These are phyloP conservation scores for Candida tropicalis DNA, from an alignment of 1,139 yeast genomes.

Conservation along the genomic window DNA sequence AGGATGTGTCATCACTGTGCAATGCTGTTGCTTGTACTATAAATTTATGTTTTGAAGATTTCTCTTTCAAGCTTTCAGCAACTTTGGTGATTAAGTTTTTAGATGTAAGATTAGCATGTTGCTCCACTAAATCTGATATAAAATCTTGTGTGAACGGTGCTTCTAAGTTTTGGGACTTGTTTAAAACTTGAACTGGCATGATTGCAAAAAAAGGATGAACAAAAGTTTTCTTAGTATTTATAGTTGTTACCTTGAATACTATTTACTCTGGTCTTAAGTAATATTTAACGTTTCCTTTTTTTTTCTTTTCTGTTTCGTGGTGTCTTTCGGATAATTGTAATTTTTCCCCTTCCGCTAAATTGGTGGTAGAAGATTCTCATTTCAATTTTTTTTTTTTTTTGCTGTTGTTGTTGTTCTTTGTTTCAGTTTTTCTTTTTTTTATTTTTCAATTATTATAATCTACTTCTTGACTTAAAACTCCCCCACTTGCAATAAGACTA, in stretches of 20 bases:
- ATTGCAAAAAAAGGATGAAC: background rate
- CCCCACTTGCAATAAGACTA: background rate
- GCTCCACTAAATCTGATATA: constrained; percentile 13
- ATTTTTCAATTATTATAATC: background rate
- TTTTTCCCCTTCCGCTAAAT: too few relatives aligned
- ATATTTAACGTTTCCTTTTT: too few relatives aligned
- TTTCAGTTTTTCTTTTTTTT: background rate
- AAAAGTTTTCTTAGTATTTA: background rate
- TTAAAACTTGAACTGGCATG: constrained; percentile 4
- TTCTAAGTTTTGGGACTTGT: constrained; percentile 13
- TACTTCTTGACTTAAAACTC: too few relatives aligned
- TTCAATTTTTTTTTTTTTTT: too few relatives aligned
- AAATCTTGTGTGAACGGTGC: constrained; percentile 17
- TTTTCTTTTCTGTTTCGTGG: too few relatives aligned
- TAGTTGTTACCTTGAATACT: too few relatives aligned
- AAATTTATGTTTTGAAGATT: constrained; percentile 43
- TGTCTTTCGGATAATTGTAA: too few relatives aligned
- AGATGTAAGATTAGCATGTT: constrained; percentile 2
- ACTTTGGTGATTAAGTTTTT: constrained; percentile 11
- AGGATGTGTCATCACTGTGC: constrained; percentile 3
- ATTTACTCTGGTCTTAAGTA: too few relatives aligned
- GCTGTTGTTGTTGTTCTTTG: too few relatives aligned
- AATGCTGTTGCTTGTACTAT: constrained; percentile 30
- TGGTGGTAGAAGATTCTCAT: too few relatives aligned
- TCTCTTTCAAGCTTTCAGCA: constrained; percentile 25